These are phyloP conservation scores for Cystobasidiaceae sp. DNA, from an alignment of 1,284 basidiomycete genomes.

Conservation along the genomic window DNA sequence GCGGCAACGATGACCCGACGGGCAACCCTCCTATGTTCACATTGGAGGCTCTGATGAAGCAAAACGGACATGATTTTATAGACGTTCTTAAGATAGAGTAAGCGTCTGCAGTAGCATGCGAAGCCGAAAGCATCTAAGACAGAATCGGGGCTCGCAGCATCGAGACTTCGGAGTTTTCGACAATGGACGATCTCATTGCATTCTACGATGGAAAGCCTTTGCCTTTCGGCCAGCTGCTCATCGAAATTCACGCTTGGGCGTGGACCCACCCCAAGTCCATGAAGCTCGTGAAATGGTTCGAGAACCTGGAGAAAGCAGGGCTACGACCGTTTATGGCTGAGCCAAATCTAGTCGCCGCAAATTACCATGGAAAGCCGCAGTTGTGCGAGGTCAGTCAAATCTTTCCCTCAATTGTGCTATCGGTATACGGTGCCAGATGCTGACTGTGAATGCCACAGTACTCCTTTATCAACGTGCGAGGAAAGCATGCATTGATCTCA, in stretches of 20 bases:
- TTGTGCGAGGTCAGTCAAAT: constrained; percentile 26
- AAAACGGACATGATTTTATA: constrained; percentile 58
- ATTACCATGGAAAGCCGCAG: constrained; percentile 1
- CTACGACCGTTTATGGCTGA: constrained; percentile 53
- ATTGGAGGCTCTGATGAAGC: constrained; percentile 56
- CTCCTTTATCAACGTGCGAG: constrained; percentile 28
- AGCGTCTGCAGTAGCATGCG: background rate
- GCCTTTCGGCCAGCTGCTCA: constrained; percentile 56
- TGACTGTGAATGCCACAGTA: constrained; percentile 7
- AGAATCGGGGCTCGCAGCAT: constrained; percentile 40
- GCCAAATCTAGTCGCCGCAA: constrained; percentile 15
- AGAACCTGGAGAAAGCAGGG: constrained; percentile 55
- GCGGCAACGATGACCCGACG: constrained; percentile 45
- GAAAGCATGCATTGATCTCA: constrained; percentile 18
- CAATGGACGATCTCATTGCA: constrained; percentile 46
- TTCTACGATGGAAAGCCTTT: constrained; percentile 39
- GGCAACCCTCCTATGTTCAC: constrained; percentile 55
- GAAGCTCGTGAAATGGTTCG: constrained; percentile 52
- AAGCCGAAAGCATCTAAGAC: background rate
- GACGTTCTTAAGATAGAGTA: constrained; percentile 54
- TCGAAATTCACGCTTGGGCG: constrained; percentile 58
- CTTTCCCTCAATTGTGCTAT: background rate
- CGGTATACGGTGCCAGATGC: background rate
- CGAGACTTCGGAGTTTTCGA: constrained; percentile 53
- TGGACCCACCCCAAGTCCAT: constrained; percentile 53